Evolutionary conservation across 2,329 filamentous ascomycete genomes (phyloP), one percentile per base, ranked within the genome.

Genomic region (Trichoderma oligosporum): DNA sequence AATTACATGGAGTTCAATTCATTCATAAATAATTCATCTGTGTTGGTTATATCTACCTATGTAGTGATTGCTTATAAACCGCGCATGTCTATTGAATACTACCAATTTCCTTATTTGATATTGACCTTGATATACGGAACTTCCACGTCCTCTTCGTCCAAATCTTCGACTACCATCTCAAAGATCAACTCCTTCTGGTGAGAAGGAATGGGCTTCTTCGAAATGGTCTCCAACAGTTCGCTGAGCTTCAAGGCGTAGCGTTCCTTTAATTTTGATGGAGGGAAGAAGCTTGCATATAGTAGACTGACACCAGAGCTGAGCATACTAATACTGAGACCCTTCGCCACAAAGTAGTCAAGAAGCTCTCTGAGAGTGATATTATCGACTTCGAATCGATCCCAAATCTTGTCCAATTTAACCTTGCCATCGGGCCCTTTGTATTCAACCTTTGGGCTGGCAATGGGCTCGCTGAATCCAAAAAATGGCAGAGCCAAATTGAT

Each of bases 391-490:
- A 97, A 97, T 36, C 94, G 88, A 73, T 97, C 94, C 94, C 94
- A 99, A 55, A 99, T 87, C 79, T 95, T 95, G 78, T 99, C 94
- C 66, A 99, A 85, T 22, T 81, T 84, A 16, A 96, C 89, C 65
- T 88, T 87, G 68, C 88, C 89, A 39, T 89, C 76, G 52, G 86
- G 87, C 20, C 91, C 88, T 69, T 85, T 78, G 76, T 97, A 99
- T 67, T 84, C 89, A 62, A 93, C 89, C 82, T 97, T 97, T 27
- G 92, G 91, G 65, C 91, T 96, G 4, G 86, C 86, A 66, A 99
- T 95, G 2, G 94, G 94, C 76, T 99, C 94, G 68, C 91, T 96
- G 82, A 99, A 99, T 36, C 93, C 93, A 66, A 99, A 96, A 82
- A 99, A 97, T 1, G 94, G 94, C 62, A 99, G 78, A 1, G 94